Evolutionary conservation across 208 protist genomes (phyloP).

Genomic region (Wallacemonas collosoma): DNA sequence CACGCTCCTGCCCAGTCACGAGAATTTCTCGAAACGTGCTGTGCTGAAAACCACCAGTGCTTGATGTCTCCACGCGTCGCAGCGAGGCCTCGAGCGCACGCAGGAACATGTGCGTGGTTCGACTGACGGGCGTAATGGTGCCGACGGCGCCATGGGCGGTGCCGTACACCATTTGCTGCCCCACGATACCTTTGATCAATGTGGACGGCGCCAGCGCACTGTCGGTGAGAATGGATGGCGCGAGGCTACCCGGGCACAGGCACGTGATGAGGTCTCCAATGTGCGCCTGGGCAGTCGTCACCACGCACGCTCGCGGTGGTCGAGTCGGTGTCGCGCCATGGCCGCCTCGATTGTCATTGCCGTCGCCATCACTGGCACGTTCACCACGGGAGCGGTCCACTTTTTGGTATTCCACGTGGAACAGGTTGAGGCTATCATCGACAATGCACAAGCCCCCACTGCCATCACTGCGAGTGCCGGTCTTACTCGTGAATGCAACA

Average conservation of each 20-base stretch:
- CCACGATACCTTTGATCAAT: slow-evolving; percentile 47
- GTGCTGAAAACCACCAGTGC: slow-evolving; percentile 46
- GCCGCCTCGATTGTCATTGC: slow-evolving; percentile 2
- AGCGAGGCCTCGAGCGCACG: slow-evolving; percentile 55
- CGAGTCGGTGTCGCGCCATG: slow-evolving; percentile 15
- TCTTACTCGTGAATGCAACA: neutral
- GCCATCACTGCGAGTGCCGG: neutral
- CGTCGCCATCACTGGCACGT: slow-evolving; percentile 14
- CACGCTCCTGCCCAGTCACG: slow-evolving; percentile 51
- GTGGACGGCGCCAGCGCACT: slow-evolving; percentile 26
- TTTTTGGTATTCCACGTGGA: slow-evolving; percentile 30
- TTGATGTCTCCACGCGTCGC: slow-evolving; percentile 14
- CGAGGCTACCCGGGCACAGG: slow-evolving; percentile 67
- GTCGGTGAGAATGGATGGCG: slow-evolving; percentile 37
- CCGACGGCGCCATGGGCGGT: slow-evolving; percentile 74
- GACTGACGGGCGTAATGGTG: slow-evolving; percentile 59
- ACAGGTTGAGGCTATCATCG: slow-evolving; percentile 79
- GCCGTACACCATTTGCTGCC: slow-evolving; percentile 70
- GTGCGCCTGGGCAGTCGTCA: slow-evolving; percentile 56
- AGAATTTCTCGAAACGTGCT: slow-evolving; percentile 49
- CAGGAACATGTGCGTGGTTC: slow-evolving; percentile 53
- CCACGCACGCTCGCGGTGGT: slow-evolving; percentile 9
- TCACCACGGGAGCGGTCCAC: slow-evolving; percentile 16
- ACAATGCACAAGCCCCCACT: slow-evolving; percentile 43
- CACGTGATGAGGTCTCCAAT: slow-evolving; percentile 75